Evolutionary conservation across 2,329 filamentous ascomycete genomes (phyloP).

Genomic region (Neonectria ditissima): DNA sequence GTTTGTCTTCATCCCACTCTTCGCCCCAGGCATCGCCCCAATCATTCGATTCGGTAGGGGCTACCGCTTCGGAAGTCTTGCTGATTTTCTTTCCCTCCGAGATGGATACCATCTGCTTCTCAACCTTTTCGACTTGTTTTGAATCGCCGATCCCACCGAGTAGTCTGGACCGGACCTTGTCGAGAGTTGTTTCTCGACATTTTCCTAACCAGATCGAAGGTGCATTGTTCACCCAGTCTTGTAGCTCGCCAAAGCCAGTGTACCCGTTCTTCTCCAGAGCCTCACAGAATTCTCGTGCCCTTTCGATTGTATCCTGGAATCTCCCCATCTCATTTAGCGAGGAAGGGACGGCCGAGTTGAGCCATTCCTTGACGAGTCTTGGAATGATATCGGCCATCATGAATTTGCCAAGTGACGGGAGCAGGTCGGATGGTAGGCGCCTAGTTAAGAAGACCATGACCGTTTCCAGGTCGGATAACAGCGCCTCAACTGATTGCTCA

Average conservation of each 20-base stretch:
- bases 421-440: constrained; percentile 65
- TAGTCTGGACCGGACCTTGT: constrained; percentile 77
- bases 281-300: constrained; percentile 73
- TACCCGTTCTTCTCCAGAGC: constrained; percentile 73
- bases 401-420: constrained; percentile 71
- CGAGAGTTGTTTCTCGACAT: constrained; percentile 82
- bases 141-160: constrained; percentile 73
- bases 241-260: constrained; percentile 71
- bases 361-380: constrained; percentile 78
- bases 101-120: constrained; percentile 81
- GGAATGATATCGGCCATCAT: constrained; percentile 78
- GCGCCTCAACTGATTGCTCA: constrained; percentile 59
- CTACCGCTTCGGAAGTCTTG: constrained; percentile 61
- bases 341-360: constrained; percentile 80
- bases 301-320: constrained; percentile 78
- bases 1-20: constrained; percentile 81
- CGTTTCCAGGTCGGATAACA: constrained; percentile 66
- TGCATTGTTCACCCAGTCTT: constrained; percentile 83
- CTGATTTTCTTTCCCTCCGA: constrained; percentile 74
- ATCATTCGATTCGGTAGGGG: constrained; percentile 64
- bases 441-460: constrained; percentile 65
- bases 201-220: constrained; percentile 88
- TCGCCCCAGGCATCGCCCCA: constrained; percentile 84
- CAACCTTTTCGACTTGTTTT: constrained; percentile 82
- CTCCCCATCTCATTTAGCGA: constrained; percentile 76